Percentiles rank a stretch among this genome's conserved stretches.
Conservation (phyloP, 2,329 filamentous ascomycete species). For the Endothia cerciana region DNA sequence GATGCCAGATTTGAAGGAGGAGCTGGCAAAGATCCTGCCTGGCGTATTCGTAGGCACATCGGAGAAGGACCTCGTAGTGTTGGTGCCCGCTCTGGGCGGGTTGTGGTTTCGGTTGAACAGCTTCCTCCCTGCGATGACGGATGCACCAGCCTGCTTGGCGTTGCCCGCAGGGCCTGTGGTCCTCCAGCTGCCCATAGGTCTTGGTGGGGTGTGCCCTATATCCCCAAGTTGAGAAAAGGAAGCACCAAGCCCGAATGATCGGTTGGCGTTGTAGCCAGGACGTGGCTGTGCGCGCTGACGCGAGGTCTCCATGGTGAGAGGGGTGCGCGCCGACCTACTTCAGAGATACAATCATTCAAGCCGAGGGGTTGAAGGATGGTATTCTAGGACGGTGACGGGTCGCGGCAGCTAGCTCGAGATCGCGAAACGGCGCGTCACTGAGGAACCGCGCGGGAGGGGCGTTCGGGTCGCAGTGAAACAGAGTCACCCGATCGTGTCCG, state of each 20-base stretch:
- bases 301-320: constrained; percentile 27
- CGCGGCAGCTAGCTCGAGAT: constrained; percentile 60
- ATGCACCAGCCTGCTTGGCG: constrained; percentile 40
- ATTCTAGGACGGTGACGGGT: constrained; percentile 76
- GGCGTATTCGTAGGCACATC: constrained; percentile 35
- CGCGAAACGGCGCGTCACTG: constrained; percentile 24
- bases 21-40: constrained; percentile 40
- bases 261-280: constrained; percentile 17
- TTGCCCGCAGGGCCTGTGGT: constrained; percentile 35
- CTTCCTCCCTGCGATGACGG: constrained; percentile 40
- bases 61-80: constrained; percentile 28
- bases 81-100: constrained; percentile 36
- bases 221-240: constrained; percentile 7
- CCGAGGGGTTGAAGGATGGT: constrained; percentile 52
- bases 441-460: constrained; percentile 6
- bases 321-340: constrained; percentile 15
- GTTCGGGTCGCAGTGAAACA: constrained; percentile 14
- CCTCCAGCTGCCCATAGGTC: constrained; percentile 33
- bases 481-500: constrained; percentile 7
- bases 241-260: constrained; percentile 16
- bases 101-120: constrained; percentile 41
- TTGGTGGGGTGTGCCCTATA: constrained; percentile 21
- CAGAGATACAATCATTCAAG: constrained; percentile 2
- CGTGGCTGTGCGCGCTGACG: constrained; percentile 26
- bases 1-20: constrained; percentile 29